Percentiles rank a stretch among this genome's conserved stretches.
Conservation (phyloP, 164 flowering plant genomes). For the Vitis vinifera region DNA sequence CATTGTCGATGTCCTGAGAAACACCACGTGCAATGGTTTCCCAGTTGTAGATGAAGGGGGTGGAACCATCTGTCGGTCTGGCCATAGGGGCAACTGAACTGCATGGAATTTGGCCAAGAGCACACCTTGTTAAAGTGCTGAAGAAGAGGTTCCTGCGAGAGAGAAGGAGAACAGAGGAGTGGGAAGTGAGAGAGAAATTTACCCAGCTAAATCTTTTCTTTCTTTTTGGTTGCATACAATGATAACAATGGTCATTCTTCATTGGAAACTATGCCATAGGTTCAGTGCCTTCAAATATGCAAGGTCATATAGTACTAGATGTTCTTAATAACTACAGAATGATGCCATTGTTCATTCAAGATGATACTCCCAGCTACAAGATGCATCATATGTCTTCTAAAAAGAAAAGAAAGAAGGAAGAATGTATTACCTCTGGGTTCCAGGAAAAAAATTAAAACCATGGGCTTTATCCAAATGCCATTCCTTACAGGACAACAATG, state of each 20-base stretch:
- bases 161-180: slow-evolving; percentile 55
- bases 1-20: slow-evolving; percentile 65
- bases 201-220: slow-evolving; percentile 52
- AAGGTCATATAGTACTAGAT: too few relatives aligned
- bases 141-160: slow-evolving; percentile 75
- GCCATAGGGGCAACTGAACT: slow-evolving; percentile 47
- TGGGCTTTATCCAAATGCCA: slow-evolving; percentile 92
- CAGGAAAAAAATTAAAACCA: slow-evolving; percentile 93
- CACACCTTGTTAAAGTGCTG: slow-evolving; percentile 66
- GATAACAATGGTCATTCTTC: too few relatives aligned
- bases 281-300: too few relatives aligned
- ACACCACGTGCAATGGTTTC: slow-evolving; percentile 78
- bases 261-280: too few relatives aligned
- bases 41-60: slow-evolving; percentile 80
- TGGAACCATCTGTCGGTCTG: slow-evolving; percentile 29
- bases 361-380: background rate
- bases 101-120: slow-evolving; percentile 71
- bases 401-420: background rate
- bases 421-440: slow-evolving; percentile 72
- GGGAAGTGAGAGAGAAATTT: slow-evolving; percentile 72
- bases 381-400: too few relatives aligned
- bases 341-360: too few relatives aligned
- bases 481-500: slow-evolving; percentile 61
- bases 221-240: too few relatives aligned
- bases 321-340: too few relatives aligned